Percentiles rank a stretch among this genome's conserved stretches.
Evolutionary conservation across 345 rosid genomes (phyloP).

Genomic region (Zanthoxylum bungeanum): DNA sequence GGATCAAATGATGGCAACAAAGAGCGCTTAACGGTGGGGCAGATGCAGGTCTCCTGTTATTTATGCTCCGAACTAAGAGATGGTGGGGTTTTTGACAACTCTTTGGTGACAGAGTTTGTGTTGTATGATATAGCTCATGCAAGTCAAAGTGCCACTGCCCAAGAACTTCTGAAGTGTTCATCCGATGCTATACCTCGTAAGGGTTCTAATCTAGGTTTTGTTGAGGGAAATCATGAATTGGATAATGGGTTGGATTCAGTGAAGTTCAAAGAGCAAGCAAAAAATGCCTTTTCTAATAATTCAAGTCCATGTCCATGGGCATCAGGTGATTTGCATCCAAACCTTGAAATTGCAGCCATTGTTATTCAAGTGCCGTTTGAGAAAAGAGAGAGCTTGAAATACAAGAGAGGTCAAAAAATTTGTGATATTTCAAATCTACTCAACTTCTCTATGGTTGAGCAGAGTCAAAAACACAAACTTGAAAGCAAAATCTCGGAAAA

Average conservation of each 20-base stretch:
- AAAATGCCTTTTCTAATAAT: constrained; percentile 40
- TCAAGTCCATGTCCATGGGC: constrained; percentile 37
- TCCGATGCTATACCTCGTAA: constrained; percentile 28
- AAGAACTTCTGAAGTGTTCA: constrained; percentile 19
- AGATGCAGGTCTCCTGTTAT: constrained; percentile 83
- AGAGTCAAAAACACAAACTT: constrained; percentile 21
- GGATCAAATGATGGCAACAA: constrained; percentile 35
- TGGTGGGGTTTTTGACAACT: constrained; percentile 39
- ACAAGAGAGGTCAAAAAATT: constrained; percentile 36
- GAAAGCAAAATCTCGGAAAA: constrained; percentile 26
- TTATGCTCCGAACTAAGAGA: constrained; percentile 51
- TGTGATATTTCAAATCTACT: constrained; percentile 34
- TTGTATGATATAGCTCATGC: constrained; percentile 63
- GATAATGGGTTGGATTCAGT: constrained; percentile 27
- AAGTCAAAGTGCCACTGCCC: constrained; percentile 31
- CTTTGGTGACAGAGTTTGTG: constrained; percentile 76
- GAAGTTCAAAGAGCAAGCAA: constrained; percentile 37
- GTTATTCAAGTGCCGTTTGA: constrained; percentile 59
- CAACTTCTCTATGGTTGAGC: constrained; percentile 39
- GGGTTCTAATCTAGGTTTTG: constrained; percentile 31
- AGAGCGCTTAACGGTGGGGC: constrained; percentile 63
- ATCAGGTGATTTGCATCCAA: constrained; percentile 43
- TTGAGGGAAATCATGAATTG: constrained; percentile 26
- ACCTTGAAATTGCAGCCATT: constrained; percentile 72
- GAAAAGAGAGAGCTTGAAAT: constrained; percentile 72